Conservation (phyloP, 176 grass and related monocot species). For the Musa itinerans region DNA sequence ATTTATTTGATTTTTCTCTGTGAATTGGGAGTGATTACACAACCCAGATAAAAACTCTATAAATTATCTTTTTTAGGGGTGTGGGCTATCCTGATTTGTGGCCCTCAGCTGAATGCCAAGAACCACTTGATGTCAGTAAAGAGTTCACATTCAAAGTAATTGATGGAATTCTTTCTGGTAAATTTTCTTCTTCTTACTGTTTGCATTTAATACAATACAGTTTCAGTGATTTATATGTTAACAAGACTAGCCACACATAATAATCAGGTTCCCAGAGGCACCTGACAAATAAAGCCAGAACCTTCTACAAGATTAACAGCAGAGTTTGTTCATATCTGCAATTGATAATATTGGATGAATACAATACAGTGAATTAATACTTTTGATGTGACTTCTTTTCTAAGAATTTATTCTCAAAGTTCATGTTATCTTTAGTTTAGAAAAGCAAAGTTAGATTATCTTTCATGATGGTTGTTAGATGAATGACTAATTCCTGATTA, state of each 20-base stretch:
- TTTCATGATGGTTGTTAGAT: background rate
- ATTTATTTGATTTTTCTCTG: conserved; percentile 4
- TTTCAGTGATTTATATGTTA: no score
- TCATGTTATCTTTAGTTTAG: background rate
- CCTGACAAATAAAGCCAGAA: no score
- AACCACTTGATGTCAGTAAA: conserved; percentile 82
- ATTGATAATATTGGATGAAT: no score
- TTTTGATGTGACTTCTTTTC: background rate
- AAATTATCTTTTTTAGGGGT: conserved; percentile 45
- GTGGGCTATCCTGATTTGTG: conserved; percentile 64
- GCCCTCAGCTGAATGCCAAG: conserved; percentile 65
- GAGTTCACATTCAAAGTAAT: conserved; percentile 81
- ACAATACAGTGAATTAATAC: no score
- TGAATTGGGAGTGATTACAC: background rate
- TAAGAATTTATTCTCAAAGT: background rate
- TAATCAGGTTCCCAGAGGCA: no score
- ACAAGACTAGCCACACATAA: no score
- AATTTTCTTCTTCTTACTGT: background rate
- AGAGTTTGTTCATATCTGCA: background rate
- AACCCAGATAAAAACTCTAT: background rate
- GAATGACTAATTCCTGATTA: background rate
- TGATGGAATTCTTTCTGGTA: conserved; percentile 92
- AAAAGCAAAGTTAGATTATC: background rate
- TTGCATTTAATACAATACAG: background rate
- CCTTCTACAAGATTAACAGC: no score